phyloP scores from a whole-genome alignment of 495 filamentous ascomycete genomes.

The Ramalina intermedia region DNA sequence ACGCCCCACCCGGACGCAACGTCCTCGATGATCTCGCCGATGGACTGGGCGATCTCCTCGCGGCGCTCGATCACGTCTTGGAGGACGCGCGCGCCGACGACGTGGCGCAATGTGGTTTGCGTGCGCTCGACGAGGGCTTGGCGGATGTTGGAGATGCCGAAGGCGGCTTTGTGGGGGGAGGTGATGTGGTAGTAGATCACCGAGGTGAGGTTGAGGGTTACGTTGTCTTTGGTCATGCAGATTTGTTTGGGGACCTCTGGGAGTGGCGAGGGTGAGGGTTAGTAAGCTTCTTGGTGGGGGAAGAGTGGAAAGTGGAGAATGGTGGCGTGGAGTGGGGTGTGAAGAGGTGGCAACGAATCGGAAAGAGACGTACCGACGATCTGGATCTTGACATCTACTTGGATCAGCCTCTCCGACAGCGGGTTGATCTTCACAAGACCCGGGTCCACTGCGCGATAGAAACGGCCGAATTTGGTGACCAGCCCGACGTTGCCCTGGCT shows the following conservation, averaged over 20 bases:
- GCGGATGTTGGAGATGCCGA: slow-evolving; percentile 87
- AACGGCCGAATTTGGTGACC: slow-evolving; percentile 89
- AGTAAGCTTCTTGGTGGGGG: too few relatives aligned
- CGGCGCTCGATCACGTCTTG: slow-evolving; percentile 99
- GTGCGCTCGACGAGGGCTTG: slow-evolving; percentile 95
- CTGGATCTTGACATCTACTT: slow-evolving; percentile 98
- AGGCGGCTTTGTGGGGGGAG: slow-evolving; percentile 91
- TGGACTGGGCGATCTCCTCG: slow-evolving; percentile 88
- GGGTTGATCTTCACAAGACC: slow-evolving; percentile 97
- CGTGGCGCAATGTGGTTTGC: slow-evolving; percentile 93
- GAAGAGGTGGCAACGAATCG: background rate
- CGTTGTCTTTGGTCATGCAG: slow-evolving; percentile 99
- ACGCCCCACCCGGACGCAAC: slow-evolving; percentile 91
- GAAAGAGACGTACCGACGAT: slow-evolving; percentile 52
- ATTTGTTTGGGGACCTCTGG: slow-evolving; percentile 85
- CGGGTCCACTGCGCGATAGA: slow-evolving; percentile 92
- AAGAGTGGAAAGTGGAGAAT: too few relatives aligned
- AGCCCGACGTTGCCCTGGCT: slow-evolving; percentile 85
- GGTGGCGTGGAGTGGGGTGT: background rate
- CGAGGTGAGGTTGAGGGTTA: slow-evolving; percentile 79
- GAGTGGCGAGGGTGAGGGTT: too few relatives aligned
- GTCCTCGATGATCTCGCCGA: slow-evolving; percentile 94
- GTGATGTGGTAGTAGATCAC: slow-evolving; percentile 99
- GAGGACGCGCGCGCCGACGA: slow-evolving; percentile 87
- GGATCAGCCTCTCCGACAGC: slow-evolving; percentile 75